Percentiles rank a stretch among this genome's conserved stretches.
phyloP scores from a whole-genome alignment of 2,329 filamentous ascomycete species.

The Didymella glomerata region DNA sequence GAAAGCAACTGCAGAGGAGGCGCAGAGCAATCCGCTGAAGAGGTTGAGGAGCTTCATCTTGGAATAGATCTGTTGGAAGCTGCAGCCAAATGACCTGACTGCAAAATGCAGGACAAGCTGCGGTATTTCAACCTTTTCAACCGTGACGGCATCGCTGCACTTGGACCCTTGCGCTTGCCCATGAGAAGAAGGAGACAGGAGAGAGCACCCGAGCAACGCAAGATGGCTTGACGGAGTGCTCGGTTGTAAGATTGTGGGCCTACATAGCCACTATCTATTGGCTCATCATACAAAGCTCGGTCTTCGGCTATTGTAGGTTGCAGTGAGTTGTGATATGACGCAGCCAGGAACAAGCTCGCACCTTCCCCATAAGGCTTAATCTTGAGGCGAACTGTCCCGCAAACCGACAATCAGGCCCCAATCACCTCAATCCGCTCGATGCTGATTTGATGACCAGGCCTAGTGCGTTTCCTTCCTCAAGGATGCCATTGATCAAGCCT shows the following conservation, averaged over 20 bases:
- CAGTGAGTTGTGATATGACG: slow-evolving; percentile 13
- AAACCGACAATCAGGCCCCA: not conserved
- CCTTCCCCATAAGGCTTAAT: slow-evolving; percentile 18
- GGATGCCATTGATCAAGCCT: slow-evolving; percentile 11
- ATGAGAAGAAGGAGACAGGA: slow-evolving; percentile 28
- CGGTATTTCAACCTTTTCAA: slow-evolving; percentile 31
- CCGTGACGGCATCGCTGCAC: slow-evolving; percentile 24
- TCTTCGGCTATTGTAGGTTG: slow-evolving; percentile 4
- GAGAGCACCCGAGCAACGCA: slow-evolving; percentile 1
- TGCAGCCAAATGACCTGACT: slow-evolving; percentile 9
- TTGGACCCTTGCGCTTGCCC: slow-evolving; percentile 25
- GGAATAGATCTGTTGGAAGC: slow-evolving; percentile 17
- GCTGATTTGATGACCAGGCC: slow-evolving; percentile 5
- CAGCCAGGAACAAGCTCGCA: slow-evolving; percentile 6
- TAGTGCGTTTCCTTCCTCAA: slow-evolving; percentile 1
- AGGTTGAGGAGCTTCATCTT: slow-evolving; percentile 47
- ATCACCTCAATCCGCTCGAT: not conserved
- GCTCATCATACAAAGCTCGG: slow-evolving; percentile 3
- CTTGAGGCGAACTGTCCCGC: slow-evolving; percentile 1
- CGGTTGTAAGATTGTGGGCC: slow-evolving; percentile 7
- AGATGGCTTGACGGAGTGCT: not conserved
- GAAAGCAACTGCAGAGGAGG: slow-evolving; percentile 42
- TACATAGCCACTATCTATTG: slow-evolving; percentile 2
- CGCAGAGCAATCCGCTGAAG: slow-evolving; percentile 40
- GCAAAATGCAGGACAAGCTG: not conserved